Percentiles rank a stretch among this genome's conserved stretches.
Evolutionary conservation across 1,284 basidiomycete species (phyloP).

Genomic region (Dichomitus squalens): DNA sequence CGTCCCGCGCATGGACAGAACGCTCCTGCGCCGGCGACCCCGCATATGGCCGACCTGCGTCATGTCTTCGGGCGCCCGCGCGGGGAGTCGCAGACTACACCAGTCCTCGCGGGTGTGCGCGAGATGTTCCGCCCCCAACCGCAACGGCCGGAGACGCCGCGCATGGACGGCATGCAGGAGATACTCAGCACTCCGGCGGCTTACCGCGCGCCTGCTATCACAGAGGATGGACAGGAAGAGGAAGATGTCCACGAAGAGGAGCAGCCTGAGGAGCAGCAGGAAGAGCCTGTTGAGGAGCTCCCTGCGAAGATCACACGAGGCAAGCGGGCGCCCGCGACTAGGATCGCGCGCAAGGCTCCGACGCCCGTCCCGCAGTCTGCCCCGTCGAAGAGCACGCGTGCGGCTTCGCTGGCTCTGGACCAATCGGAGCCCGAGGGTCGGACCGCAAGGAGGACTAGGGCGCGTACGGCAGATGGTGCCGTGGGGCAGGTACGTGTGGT

Average conservation of each 20-base stretch:
- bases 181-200: slow-evolving; percentile 37
- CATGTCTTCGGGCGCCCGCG: slow-evolving; percentile 17
- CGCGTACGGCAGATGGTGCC: slow-evolving; percentile 21
- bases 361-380: slow-evolving; percentile 21
- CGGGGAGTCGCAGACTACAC: slow-evolving; percentile 31
- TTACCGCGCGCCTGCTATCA: slow-evolving; percentile 10
- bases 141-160: slow-evolving; percentile 32
- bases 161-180: slow-evolving; percentile 39
- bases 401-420: slow-evolving; percentile 8
- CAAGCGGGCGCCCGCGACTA: slow-evolving; percentile 14
- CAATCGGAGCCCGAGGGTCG: slow-evolving; percentile 3
- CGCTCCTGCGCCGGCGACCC: slow-evolving; percentile 8
- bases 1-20: no score
- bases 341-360: slow-evolving; percentile 13
- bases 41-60: slow-evolving; percentile 21
- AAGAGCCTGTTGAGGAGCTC: slow-evolving; percentile 4
- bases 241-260: slow-evolving; percentile 2
- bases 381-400: slow-evolving; percentile 17
- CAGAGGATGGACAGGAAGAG: neutral
- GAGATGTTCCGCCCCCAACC: slow-evolving; percentile 33
- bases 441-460: slow-evolving; percentile 15
- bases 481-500: slow-evolving; percentile 15
- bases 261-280: slow-evolving; percentile 16
- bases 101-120: slow-evolving; percentile 36
- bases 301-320: slow-evolving; percentile 13